These are phyloP conservation scores for Ceratocystis cubensis DNA, from an alignment of 2,329 filamentous ascomycete genomes.

Conservation along the genomic window DNA sequence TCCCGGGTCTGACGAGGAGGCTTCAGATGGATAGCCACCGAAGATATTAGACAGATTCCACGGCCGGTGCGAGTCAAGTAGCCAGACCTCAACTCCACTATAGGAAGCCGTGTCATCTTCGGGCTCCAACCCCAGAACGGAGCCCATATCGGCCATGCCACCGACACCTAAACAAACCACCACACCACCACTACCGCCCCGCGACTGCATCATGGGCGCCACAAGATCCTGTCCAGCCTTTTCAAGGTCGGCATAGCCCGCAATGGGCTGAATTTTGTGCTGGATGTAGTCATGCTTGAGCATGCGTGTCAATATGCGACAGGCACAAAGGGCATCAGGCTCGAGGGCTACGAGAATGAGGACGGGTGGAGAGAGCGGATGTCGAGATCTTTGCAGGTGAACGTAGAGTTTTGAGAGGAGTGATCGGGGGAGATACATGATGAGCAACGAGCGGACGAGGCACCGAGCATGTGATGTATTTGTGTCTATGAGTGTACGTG, in stretches of 20 bases:
- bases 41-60: constrained; percentile 96
- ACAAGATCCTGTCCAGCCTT: constrained; percentile 68
- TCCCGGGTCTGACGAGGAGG: neutral
- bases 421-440: constrained; percentile 88
- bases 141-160: constrained; percentile 75
- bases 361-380: constrained; percentile 82
- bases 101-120: constrained; percentile 56
- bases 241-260: constrained; percentile 81
- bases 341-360: constrained; percentile 87
- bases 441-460: constrained; percentile 19
- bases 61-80: constrained; percentile 78
- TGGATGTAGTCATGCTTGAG: constrained; percentile 95
- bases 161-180: constrained; percentile 89
- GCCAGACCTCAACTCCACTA: constrained; percentile 87
- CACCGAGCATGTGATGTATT: neutral
- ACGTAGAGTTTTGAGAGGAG: constrained; percentile 84
- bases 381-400: constrained; percentile 72
- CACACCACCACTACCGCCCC: constrained; percentile 74
- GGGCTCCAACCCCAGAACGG: constrained; percentile 56
- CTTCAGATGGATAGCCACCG: constrained; percentile 51
- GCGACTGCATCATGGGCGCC: constrained; percentile 69
- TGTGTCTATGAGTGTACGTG: neutral
- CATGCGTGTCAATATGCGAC: constrained; percentile 83
- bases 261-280: constrained; percentile 91
- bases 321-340: constrained; percentile 88